These are phyloP conservation scores for Primulina eburnea DNA, from an alignment of 257 asterid species.

Conservation along the genomic window DNA sequence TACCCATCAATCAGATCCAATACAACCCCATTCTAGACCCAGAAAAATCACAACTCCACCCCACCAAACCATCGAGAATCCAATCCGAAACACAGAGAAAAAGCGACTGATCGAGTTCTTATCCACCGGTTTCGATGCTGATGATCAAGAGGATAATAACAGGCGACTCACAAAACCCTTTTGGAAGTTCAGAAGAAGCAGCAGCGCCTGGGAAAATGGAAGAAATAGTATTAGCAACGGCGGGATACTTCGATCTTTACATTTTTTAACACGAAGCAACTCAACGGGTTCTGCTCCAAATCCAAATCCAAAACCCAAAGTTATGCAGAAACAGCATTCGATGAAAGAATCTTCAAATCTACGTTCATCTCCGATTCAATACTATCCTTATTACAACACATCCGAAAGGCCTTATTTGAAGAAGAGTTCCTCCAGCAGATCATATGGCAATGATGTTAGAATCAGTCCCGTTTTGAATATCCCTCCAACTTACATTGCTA, in stretches of 20 bases:
- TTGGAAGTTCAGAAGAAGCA: slow-evolving; percentile 80
- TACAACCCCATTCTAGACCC: neutral
- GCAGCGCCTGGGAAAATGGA: slow-evolving; percentile 46
- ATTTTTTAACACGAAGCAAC: slow-evolving; percentile 63
- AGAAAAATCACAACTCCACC: neutral
- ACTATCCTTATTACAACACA: slow-evolving; percentile 28
- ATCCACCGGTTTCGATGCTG: slow-evolving; percentile 38
- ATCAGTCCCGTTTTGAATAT: slow-evolving; percentile 73
- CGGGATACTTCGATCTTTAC: slow-evolving; percentile 52
- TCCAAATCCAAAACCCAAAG: slow-evolving; percentile 36
- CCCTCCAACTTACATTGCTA: slow-evolving; percentile 60
- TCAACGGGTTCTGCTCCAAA: slow-evolving; percentile 83
- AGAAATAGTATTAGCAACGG: slow-evolving; percentile 10
- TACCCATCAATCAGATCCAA: slow-evolving; percentile 25
- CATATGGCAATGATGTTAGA: slow-evolving; percentile 50
- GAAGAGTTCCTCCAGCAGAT: slow-evolving; percentile 47
- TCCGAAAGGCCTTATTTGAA: slow-evolving; percentile 44
- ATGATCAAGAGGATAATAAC: slow-evolving; percentile 27
- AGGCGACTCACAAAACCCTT: slow-evolving; percentile 40
- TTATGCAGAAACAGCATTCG: slow-evolving; percentile 45
- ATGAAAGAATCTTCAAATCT: slow-evolving; percentile 38
- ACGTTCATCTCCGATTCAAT: slow-evolving; percentile 28
- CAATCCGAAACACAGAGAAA: slow-evolving; percentile 27
- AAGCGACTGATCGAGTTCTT: slow-evolving; percentile 62
- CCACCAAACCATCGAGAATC: neutral